phyloP scores from a whole-genome alignment of 257 asterid genomes.

The Cynanchum wilfordii region DNA sequence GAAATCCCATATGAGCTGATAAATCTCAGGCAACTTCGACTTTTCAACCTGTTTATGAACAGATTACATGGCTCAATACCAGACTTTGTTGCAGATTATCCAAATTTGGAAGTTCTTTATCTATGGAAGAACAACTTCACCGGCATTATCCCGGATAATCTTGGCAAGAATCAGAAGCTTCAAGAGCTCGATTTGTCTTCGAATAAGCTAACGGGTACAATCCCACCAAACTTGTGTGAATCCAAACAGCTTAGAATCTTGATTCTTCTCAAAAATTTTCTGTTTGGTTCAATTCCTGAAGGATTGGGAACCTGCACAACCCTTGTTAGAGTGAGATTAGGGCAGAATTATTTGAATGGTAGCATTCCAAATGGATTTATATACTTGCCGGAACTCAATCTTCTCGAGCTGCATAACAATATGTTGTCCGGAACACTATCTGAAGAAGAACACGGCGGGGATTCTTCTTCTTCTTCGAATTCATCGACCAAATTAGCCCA shows the following conservation, averaged over 20 bases:
- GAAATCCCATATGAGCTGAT: conserved; percentile 77
- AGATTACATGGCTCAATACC: conserved; percentile 82
- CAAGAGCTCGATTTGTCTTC: conserved; percentile 74
- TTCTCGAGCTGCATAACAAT: conserved; percentile 78
- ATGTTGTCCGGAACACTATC: conserved; percentile 62
- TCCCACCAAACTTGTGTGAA: conserved; percentile 60
- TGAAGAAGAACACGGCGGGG: conserved; percentile 44
- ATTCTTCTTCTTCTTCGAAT: conserved; percentile 23
- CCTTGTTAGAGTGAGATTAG: conserved; percentile 81
- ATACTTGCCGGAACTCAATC: conserved; percentile 71
- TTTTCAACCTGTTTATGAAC: conserved; percentile 76
- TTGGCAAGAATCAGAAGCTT: conserved; percentile 59
- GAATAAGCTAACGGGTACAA: conserved; percentile 86
- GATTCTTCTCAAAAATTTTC: conserved; percentile 62
- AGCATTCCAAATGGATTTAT: conserved; percentile 71
- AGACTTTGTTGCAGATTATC: conserved; percentile 60
- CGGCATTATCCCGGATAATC: conserved; percentile 59
- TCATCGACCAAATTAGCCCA: conserved; percentile 44
- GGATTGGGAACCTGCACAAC: conserved; percentile 62
- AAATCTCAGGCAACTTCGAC: conserved; percentile 46
- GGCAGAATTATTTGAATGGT: conserved; percentile 77
- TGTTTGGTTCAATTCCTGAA: conserved; percentile 74
- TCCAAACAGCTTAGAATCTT: conserved; percentile 52
- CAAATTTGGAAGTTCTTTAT: conserved; percentile 56
- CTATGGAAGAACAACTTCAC: conserved; percentile 97